Conservation (phyloP, 495 filamentous ascomycete species). For the Daldinia caldariorum region DNA sequence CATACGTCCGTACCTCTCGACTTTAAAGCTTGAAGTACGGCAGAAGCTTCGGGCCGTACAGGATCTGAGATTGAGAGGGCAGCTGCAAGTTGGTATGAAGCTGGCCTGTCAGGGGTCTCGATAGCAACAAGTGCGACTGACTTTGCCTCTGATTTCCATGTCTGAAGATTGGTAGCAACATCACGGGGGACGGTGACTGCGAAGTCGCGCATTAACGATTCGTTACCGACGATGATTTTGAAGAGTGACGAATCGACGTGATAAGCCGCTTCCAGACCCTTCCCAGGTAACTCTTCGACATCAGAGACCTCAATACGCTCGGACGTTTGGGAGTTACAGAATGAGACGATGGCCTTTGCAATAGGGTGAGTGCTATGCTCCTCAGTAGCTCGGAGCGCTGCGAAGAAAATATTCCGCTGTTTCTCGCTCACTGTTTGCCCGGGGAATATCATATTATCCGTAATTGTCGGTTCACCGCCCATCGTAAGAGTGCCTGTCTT, state of each 20-base stretch:
- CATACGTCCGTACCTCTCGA: slow-evolving; percentile 75
- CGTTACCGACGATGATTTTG: slow-evolving; percentile 85
- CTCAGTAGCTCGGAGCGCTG: slow-evolving; percentile 73
- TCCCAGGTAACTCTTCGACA: slow-evolving; percentile 81
- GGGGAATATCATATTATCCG: slow-evolving; percentile 70
- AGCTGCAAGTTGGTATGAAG: slow-evolving; percentile 51
- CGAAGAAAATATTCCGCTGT: slow-evolving; percentile 45
- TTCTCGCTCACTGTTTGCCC: slow-evolving; percentile 46
- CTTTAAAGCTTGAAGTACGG: slow-evolving; percentile 74
- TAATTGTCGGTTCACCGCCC: slow-evolving; percentile 82
- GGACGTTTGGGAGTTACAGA: slow-evolving; percentile 62
- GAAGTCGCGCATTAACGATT: slow-evolving; percentile 70
- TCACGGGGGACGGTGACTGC: slow-evolving; percentile 45
- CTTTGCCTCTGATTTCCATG: slow-evolving; percentile 76
- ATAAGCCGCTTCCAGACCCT: slow-evolving; percentile 80
- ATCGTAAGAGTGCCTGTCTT: slow-evolving; percentile 94
- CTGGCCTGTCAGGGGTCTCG: slow-evolving; percentile 13
- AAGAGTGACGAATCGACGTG: slow-evolving; percentile 54
- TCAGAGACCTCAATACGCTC: slow-evolving; percentile 54
- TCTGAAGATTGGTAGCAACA: slow-evolving; percentile 61
- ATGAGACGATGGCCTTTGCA: slow-evolving; percentile 79
- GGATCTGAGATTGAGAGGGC: slow-evolving; percentile 74
- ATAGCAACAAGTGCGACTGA: slow-evolving; percentile 77
- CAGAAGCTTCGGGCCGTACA: slow-evolving; percentile 76
- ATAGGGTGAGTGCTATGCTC: slow-evolving; percentile 88